Conservation (phyloP, 2,329 filamentous ascomycete species). For the Stemphylium vesicarium region DNA sequence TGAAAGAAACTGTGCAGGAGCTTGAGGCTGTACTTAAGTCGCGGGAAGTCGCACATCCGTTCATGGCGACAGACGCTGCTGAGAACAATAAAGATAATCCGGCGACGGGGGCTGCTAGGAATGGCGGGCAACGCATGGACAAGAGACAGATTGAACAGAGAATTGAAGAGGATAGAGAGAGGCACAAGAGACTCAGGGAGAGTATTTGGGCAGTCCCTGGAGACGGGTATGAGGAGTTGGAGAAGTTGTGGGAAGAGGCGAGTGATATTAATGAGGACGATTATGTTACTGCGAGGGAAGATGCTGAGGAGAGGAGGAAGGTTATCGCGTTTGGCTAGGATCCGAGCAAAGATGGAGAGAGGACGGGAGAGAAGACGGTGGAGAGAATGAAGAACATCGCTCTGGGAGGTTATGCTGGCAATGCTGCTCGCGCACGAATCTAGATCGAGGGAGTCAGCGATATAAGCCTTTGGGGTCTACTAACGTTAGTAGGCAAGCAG, state of each 20-base stretch:
- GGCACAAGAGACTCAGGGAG: constrained; percentile 90
- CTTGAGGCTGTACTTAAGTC: constrained; percentile 85
- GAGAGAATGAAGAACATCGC: not conserved
- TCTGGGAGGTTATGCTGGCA: not conserved
- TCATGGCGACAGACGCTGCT: constrained; percentile 15
- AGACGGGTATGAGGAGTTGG: constrained; percentile 69
- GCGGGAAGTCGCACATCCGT: constrained; percentile 62
- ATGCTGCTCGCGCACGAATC: not conserved
- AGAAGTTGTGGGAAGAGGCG: constrained; percentile 83
- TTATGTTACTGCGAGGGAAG: constrained; percentile 76
- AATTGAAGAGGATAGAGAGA: constrained; percentile 94
- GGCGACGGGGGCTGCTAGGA: constrained; percentile 20
- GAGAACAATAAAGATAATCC: constrained; percentile 17
- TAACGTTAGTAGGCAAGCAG: not conserved
- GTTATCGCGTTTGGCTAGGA: constrained; percentile 51
- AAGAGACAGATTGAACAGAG: constrained; percentile 92
- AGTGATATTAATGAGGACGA: constrained; percentile 91
- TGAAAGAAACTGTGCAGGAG: constrained; percentile 75
- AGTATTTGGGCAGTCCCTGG: constrained; percentile 88
- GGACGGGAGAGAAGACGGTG: not conserved
- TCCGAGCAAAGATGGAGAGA: not conserved
- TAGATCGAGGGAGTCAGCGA: not conserved
- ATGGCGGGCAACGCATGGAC: constrained; percentile 65
- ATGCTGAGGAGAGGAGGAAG: constrained; percentile 63
- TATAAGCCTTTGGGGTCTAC: not conserved